Evolutionary conservation across 2,329 filamentous ascomycete genomes (phyloP).

Genomic region (Paramyrothecium sp.): DNA sequence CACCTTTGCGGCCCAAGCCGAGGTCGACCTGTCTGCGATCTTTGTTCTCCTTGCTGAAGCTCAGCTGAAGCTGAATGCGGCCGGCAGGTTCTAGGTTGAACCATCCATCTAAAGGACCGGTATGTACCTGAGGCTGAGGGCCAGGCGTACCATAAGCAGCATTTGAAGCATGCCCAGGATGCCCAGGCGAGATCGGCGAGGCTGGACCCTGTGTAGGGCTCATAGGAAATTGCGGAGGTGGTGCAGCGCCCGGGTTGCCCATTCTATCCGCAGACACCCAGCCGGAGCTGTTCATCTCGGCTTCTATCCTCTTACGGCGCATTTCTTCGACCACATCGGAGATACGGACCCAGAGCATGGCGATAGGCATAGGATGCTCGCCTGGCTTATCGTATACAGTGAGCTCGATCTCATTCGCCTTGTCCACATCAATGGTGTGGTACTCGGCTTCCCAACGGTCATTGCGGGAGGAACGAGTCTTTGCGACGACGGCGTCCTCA

Average conservation of each 20-base stretch:
- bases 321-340: constrained; percentile 98
- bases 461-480: constrained; percentile 79
- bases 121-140: constrained; percentile 50
- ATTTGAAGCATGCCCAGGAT: constrained; percentile 28
- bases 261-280: constrained; percentile 98
- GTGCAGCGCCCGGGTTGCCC: constrained; percentile 50
- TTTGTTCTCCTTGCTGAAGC: constrained; percentile 87
- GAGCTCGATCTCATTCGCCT: constrained; percentile 97
- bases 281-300: constrained; percentile 88
- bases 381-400: constrained; percentile 95
- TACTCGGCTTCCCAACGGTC: constrained; percentile 91
- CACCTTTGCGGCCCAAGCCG: constrained; percentile 90
- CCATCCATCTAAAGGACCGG: constrained; percentile 81
- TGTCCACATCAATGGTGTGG: constrained; percentile 92
- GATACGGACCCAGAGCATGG: constrained; percentile 92
- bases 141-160: constrained; percentile 31
- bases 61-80: constrained; percentile 85
- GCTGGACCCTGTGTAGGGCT: constrained; percentile 41
- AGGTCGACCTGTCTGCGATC: constrained; percentile 81
- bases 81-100: constrained; percentile 95
- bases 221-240: constrained; percentile 58
- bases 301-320: constrained; percentile 94
- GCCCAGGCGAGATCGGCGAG: constrained; percentile 40
- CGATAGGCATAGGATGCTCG: constrained; percentile 89
- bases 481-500: constrained; percentile 86